Percentiles rank a stretch among this genome's conserved stretches.
Evolutionary conservation across 2,329 filamentous ascomycete species (phyloP).

Genomic region (Didymella glomerata): DNA sequence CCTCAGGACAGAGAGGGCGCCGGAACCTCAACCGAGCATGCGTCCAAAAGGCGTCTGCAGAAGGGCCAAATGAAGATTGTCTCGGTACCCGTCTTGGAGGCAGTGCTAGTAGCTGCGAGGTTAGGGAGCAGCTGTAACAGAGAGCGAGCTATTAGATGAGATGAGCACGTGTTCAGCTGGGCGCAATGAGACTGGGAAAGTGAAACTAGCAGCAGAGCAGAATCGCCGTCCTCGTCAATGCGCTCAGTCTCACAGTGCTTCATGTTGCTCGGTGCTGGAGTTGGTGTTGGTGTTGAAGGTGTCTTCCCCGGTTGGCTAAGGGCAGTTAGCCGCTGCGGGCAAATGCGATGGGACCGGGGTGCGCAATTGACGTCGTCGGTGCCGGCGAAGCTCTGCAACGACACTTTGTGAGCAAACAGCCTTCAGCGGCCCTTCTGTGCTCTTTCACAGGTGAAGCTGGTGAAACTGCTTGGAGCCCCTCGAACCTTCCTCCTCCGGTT

Average conservation of each 20-base stretch:
- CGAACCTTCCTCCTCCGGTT: constrained; percentile 22
- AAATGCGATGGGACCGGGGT: constrained; percentile 14
- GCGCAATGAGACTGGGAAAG: not conserved
- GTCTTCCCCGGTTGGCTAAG: constrained; percentile 4
- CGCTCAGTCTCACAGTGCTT: constrained; percentile 17
- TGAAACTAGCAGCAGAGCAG: constrained; percentile 9
- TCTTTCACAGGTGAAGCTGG: constrained; percentile 7
- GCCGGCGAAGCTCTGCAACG: constrained; percentile 10
- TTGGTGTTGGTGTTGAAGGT: constrained; percentile 6
- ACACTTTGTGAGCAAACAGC: constrained; percentile 14
- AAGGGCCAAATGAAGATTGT: constrained; percentile 3
- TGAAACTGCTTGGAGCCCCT: constrained; percentile 12
- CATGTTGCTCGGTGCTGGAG: constrained; percentile 6
- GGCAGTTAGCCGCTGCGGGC: constrained; percentile 9
- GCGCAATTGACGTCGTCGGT: constrained; percentile 16
- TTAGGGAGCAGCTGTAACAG: not conserved
- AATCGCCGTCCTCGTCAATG: constrained; percentile 7
- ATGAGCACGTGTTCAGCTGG: constrained; percentile 9
- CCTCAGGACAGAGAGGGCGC: constrained; percentile 4
- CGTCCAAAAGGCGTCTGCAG: not conserved
- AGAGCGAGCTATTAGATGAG: constrained; percentile 5
- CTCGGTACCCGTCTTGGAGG: constrained; percentile 3
- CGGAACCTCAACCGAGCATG: constrained; percentile 6
- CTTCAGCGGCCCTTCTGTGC: constrained; percentile 1
- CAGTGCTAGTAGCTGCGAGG: constrained; percentile 5